Evolutionary conservation across 1,284 basidiomycete genomes (phyloP).

Genomic region (Boletus albobrunnescens): DNA sequence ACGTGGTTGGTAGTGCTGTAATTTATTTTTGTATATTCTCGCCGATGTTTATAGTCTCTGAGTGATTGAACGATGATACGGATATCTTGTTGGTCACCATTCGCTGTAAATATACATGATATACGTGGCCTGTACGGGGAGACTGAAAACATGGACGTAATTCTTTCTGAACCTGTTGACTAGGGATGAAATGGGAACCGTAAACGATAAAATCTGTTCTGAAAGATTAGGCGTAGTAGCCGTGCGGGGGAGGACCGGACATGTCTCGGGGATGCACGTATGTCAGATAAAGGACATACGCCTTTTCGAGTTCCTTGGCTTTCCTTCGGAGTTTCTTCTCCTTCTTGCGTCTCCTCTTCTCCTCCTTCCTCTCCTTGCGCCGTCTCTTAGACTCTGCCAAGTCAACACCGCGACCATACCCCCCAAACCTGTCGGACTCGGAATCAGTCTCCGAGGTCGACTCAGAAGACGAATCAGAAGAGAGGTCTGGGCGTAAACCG

Average conservation of each 20-base stretch:
- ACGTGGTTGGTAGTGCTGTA: constrained; percentile 35
- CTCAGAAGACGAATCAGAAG: constrained; percentile 37
- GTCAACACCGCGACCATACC: constrained; percentile 40
- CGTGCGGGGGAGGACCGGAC: constrained; percentile 15
- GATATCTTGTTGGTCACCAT: constrained; percentile 9
- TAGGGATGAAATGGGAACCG: neutral
- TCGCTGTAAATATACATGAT: constrained; percentile 21
- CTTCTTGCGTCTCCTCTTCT: constrained; percentile 55
- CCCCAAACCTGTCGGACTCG: constrained; percentile 38
- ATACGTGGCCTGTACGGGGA: too few species aligned
- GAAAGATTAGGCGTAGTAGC: constrained; percentile 27
- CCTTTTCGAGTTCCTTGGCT: constrained; percentile 54
- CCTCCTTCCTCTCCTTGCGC: constrained; percentile 46
- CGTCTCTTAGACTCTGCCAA: constrained; percentile 46
- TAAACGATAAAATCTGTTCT: neutral
- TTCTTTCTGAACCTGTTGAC: neutral
- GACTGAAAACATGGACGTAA: too few species aligned
- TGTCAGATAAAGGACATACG: constrained; percentile 58
- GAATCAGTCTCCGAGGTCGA: constrained; percentile 41
- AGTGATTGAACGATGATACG: neutral
- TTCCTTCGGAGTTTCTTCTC: constrained; percentile 60
- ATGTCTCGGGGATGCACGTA: constrained; percentile 42
- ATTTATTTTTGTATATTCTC: constrained; percentile 34
- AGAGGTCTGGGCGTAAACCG: constrained; percentile 42
- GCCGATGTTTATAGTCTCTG: constrained; percentile 6